Percentiles rank a stretch among this genome's conserved stretches.
Evolutionary conservation across 2,329 filamentous ascomycete genomes (phyloP).

Genomic region (Penicillium sp.): DNA sequence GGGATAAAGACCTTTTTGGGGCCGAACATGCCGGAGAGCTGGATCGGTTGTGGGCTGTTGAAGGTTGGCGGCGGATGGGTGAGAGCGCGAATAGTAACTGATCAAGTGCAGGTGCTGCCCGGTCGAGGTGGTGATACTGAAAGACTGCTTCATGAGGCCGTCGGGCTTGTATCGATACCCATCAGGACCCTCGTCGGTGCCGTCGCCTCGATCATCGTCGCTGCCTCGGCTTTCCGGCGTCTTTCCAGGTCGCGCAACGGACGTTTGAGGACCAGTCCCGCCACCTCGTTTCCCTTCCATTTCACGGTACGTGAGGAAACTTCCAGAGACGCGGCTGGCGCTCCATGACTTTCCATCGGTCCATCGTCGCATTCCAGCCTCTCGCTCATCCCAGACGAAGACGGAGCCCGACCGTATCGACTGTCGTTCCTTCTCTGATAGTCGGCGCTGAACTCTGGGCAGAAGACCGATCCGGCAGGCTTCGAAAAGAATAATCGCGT

Average conservation of each 20-base stretch:
- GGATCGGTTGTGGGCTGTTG: slow-evolving; percentile 78
- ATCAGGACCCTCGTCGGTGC: slow-evolving; percentile 67
- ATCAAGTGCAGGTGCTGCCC: slow-evolving; percentile 94
- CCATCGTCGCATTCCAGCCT: slow-evolving; percentile 97
- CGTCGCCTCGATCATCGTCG: slow-evolving; percentile 71
- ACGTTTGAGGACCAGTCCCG: slow-evolving; percentile 56
- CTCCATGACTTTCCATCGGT: slow-evolving; percentile 99
- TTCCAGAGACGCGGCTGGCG: slow-evolving; percentile 91
- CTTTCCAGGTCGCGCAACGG: slow-evolving; percentile 58
- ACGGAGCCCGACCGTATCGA: slow-evolving; percentile 94
- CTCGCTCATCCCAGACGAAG: slow-evolving; percentile 98
- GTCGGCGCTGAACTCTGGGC: slow-evolving; percentile 81
- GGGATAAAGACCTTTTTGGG: slow-evolving; percentile 91
- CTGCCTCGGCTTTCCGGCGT: slow-evolving; percentile 78
- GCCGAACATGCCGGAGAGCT: slow-evolving; percentile 71
- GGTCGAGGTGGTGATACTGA: slow-evolving; percentile 90
- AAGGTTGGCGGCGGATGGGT: slow-evolving; percentile 65
- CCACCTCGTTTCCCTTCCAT: slow-evolving; percentile 98
- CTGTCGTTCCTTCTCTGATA: slow-evolving; percentile 95
- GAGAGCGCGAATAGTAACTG: slow-evolving; percentile 86
- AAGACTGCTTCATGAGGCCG: slow-evolving; percentile 98
- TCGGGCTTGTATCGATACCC: slow-evolving; percentile 94
- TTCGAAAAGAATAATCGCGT: slow-evolving; percentile 98
- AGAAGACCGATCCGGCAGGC: slow-evolving; percentile 84
- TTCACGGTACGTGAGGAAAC: slow-evolving; percentile 93